Evolutionary conservation across 2,329 filamentous ascomycete species (phyloP).

Genomic region (Nigrograna mackinnonii): DNA sequence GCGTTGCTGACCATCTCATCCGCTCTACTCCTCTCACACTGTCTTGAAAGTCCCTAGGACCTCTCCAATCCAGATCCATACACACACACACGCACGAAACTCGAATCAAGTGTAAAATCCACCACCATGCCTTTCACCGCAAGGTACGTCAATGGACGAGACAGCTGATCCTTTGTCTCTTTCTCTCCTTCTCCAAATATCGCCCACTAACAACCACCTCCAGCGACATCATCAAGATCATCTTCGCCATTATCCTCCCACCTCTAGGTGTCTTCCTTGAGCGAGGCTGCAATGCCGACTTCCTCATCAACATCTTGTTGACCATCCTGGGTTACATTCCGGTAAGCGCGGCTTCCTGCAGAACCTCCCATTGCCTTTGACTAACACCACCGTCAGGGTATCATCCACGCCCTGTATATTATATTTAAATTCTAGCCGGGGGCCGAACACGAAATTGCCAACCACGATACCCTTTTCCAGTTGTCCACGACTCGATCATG

Average conservation of each 20-base stretch:
- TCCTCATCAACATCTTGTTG: constrained; percentile 91
- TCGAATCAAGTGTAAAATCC: constrained; percentile 13
- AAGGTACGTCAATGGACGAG: constrained; percentile 45
- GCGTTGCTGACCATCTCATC: background rate
- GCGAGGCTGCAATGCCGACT: constrained; percentile 82
- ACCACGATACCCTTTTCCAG: constrained; percentile 39
- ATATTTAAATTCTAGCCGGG: constrained; percentile 79
- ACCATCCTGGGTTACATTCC: constrained; percentile 66
- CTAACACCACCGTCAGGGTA: constrained; percentile 50
- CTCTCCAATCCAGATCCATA: constrained; percentile 3
- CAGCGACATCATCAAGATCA: constrained; percentile 79
- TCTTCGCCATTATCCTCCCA: constrained; percentile 87
- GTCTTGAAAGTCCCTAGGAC: background rate
- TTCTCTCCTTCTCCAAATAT: constrained; percentile 13
- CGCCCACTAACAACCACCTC: background rate
- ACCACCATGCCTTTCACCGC: constrained; percentile 64
- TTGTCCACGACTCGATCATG: background rate
- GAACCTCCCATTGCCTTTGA: constrained; percentile 1
- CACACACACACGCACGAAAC: constrained; percentile 2
- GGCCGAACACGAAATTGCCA: constrained; percentile 10
- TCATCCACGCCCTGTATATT: constrained; percentile 93
- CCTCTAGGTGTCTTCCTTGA: constrained; percentile 94
- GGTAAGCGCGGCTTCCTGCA: no score
- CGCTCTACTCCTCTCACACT: background rate
- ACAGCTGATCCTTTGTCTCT: background rate